Evolutionary conservation across 2,329 filamentous ascomycete species (phyloP), one percentile per base, ranked within the genome.

Genomic region (Hypoxylon sp.): DNA sequence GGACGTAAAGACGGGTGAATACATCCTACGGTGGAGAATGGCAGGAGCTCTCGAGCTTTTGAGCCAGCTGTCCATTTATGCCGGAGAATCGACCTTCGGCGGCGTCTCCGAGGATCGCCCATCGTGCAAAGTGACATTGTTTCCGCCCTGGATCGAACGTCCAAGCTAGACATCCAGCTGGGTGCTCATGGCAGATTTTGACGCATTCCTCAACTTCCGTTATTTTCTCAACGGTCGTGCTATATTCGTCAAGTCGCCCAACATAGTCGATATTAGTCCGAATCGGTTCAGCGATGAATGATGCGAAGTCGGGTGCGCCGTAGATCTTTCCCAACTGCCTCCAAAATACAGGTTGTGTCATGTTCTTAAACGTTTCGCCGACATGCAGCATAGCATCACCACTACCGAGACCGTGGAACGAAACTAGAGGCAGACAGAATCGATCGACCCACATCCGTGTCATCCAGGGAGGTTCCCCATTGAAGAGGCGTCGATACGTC

Each of bases 351-450:
- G 84, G 82, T 46, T 78, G 73, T 24, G 76, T 72, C 50, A 79
- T 71, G 19, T 76, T 72, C 11, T 78, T 76, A 63, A 88, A 83
- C 13, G 76, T 77, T 21, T 76, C 75, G 21, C 84, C 84, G 6
- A 84, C 79, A 24, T 78, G 75, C 32, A 77, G 72, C 86, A 88
- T 88, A 62, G 79, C 79, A 8, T 79, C 78, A 3, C 79, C 79
- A 35, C 80, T 75, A 46, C 82, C 80, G 8, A 88, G 78, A 29
- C 82, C 83, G 73, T 88, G 86, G 72, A 88, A 87, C 8, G 85
- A 85, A 2, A 87, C 74, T 2, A 88, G 75, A n/a, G 86, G 86
- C 44, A 85, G 78, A 72, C 87, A 89, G 74, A 87, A 81, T 6
- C 84, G 79, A 72, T 87, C 86, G 2, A 76, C 73, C 70, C 80